A percentile compares a stretch with the other conserved stretches of the same genome.
These are phyloP conservation scores for Tuber brumale DNA, from an alignment of 495 filamentous ascomycete species.

Conservation along the genomic window DNA sequence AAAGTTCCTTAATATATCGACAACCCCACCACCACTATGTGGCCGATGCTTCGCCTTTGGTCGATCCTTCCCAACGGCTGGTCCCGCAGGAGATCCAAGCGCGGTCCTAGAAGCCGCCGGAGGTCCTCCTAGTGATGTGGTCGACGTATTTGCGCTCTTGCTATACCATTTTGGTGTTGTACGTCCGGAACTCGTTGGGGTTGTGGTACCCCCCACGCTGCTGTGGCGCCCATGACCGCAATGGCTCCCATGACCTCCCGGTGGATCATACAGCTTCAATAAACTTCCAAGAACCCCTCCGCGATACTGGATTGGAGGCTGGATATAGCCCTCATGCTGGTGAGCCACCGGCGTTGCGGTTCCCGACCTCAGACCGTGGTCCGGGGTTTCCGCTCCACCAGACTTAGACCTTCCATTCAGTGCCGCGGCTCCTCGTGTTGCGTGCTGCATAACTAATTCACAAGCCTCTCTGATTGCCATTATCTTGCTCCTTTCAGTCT, in stretches of 20 bases:
- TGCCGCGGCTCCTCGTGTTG: constrained; percentile 39
- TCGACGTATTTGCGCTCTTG: constrained; percentile 49
- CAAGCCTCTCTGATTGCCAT: constrained; percentile 46
- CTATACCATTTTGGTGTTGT: constrained; percentile 66
- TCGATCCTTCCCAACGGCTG: constrained; percentile 41
- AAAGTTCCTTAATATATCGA: constrained; percentile 47
- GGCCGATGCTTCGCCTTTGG: constrained; percentile 47
- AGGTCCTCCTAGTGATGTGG: constrained; percentile 47
- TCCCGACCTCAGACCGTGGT: constrained; percentile 50
- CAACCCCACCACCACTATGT: constrained; percentile 45
- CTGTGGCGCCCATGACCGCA: constrained; percentile 33
- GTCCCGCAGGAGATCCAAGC: constrained; percentile 27
- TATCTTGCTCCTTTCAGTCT: constrained; percentile 20
- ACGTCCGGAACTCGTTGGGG: constrained; percentile 49
- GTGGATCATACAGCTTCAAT: constrained; percentile 62
- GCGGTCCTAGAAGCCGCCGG: constrained; percentile 45
- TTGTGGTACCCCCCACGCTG: constrained; percentile 43
- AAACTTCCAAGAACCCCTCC: constrained; percentile 71
- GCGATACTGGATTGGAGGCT: constrained; percentile 62
- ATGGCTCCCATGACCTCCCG: constrained; percentile 25
- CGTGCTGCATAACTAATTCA: constrained; percentile 51
- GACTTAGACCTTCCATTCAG: constrained; percentile 18
- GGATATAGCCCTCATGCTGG: constrained; percentile 56
- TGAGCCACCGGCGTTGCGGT: constrained; percentile 52
- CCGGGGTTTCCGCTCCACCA: constrained; percentile 15